Percentiles rank a stretch among this genome's conserved stretches.
Conservation (phyloP, 176 grass and related monocot genomes). For the Hordeum marinum region DNA sequence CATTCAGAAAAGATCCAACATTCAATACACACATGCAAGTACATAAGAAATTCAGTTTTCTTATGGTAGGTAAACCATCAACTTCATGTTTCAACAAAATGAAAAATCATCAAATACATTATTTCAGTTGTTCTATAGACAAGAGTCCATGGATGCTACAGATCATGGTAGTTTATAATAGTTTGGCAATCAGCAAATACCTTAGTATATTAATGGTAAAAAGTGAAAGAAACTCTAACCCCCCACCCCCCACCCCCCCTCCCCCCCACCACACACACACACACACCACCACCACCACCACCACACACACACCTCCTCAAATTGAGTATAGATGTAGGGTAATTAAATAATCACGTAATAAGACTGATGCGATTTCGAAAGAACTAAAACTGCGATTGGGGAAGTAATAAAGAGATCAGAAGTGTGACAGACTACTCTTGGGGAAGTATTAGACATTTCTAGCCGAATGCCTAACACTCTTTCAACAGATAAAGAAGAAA, state of each 20-base stretch:
- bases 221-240: background rate
- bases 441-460: background rate
- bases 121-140: background rate
- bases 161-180: background rate
- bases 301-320: background rate
- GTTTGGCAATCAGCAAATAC: background rate
- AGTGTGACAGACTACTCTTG: background rate
- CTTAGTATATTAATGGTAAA: background rate
- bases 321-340: background rate
- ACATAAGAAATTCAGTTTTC: conserved; percentile 8
- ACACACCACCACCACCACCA: too few relatives aligned
- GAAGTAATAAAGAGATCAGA: background rate
- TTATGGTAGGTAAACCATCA: background rate
- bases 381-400: background rate
- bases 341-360: background rate
- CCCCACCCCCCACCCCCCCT: too few relatives aligned
- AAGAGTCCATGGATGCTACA: background rate
- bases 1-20: background rate
- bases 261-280: too few relatives aligned
- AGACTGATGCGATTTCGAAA: background rate
- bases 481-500: background rate
- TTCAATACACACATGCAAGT: conserved; percentile 7
- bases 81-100: conserved; percentile 1
- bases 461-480: background rate
- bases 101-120: background rate